Percentiles rank a stretch among this genome's conserved stretches.
Conservation (phyloP, 2,329 filamentous ascomycete species). For the Orbilia quercus region DNA sequence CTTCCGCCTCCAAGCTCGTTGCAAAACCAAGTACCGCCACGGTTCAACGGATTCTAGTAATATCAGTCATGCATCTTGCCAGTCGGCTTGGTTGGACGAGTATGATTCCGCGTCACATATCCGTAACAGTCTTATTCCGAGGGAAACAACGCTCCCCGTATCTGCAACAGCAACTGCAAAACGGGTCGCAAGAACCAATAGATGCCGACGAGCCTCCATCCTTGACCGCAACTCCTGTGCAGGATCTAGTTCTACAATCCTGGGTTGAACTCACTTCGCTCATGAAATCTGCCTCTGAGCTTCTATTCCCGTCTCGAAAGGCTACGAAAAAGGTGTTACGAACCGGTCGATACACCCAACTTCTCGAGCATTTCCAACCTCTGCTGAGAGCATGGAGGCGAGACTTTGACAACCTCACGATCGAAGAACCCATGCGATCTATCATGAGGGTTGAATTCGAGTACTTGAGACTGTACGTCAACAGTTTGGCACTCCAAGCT, state of each 20-base stretch:
- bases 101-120: constrained; percentile 75
- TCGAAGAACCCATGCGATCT: constrained; percentile 74
- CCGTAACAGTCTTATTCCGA: constrained; percentile 56
- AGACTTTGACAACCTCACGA: constrained; percentile 81
- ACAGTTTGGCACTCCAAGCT: constrained; percentile 91
- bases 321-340: constrained; percentile 90
- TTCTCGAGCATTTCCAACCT: constrained; percentile 83
- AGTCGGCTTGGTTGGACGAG: constrained; percentile 91
- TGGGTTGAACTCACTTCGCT: constrained; percentile 94
- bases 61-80: constrained; percentile 93
- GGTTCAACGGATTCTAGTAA: constrained; percentile 72
- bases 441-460: constrained; percentile 95
- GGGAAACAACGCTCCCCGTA: constrained; percentile 53
- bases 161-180: constrained; percentile 51
- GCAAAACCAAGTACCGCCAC: constrained; percentile 51
- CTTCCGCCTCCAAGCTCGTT: constrained; percentile 48
- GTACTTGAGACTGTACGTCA: constrained; percentile 93
- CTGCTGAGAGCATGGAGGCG: constrained; percentile 81
- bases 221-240: constrained; percentile 47
- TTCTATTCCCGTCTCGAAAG: constrained; percentile 85
- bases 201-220: constrained; percentile 49
- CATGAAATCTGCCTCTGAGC: constrained; percentile 90
- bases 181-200: constrained; percentile 43
- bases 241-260: constrained; percentile 69
- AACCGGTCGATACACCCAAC: constrained; percentile 81